These are phyloP conservation scores for Nicotiana noctiflora DNA, from an alignment of 257 asterid genomes.

Conservation along the genomic window DNA sequence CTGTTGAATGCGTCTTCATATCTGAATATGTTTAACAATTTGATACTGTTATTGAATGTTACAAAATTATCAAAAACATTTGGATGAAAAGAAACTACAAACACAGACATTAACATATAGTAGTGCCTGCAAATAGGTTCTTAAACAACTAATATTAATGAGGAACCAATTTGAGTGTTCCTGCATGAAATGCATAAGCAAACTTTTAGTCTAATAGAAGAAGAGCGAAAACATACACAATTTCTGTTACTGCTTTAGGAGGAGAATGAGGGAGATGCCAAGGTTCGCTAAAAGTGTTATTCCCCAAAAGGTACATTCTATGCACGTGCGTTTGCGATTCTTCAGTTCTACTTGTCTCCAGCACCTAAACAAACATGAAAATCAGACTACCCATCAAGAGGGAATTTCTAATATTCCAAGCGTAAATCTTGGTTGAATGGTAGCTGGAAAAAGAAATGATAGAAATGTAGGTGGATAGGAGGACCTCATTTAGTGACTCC, in stretches of 20 bases:
- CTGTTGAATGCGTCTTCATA: constrained; percentile 88
- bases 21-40: constrained; percentile 29
- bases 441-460: constrained; percentile 5
- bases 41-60: not conserved
- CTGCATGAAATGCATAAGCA: constrained; percentile 1
- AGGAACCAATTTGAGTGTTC: constrained; percentile 1
- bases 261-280: constrained; percentile 91
- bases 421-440: not conserved
- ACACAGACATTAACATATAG: not conserved
- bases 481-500: constrained; percentile 88
- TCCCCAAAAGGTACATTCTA: constrained; percentile 78
- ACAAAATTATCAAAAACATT: not conserved
- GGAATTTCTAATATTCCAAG: not conserved
- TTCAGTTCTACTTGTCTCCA: constrained; percentile 82
- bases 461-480: constrained; percentile 7
- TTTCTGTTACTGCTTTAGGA: constrained; percentile 73
- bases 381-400: not conserved
- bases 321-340: constrained; percentile 80
- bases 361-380: constrained; percentile 34
- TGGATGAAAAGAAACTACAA: constrained; percentile 5
- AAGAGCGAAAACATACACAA: constrained; percentile 53
- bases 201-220: not conserved
- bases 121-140: not conserved
- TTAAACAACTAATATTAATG: not conserved
- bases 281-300: constrained; percentile 79